Evolutionary conservation across 2,329 filamentous ascomycete species (phyloP), one percentile per base, ranked within the genome.

Genomic region (Fusarium acutatum): DNA sequence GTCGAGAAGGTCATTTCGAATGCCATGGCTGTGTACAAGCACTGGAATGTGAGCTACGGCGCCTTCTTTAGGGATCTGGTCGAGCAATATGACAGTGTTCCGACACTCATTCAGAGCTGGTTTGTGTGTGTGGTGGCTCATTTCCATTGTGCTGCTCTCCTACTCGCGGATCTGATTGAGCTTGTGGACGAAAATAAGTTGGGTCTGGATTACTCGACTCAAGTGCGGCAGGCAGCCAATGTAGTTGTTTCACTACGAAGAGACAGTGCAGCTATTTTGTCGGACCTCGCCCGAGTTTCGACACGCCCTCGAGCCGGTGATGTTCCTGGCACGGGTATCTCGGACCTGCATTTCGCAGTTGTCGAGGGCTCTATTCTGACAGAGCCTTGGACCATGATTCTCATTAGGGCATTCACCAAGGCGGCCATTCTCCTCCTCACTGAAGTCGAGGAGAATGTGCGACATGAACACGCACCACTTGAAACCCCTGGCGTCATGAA

Each of bases 301-400:
- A 84, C 84, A 47, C 82, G 80, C 9, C 80, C 80, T 8, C 76
- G 71, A 53, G 73, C 70, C 44, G 73, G 75, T 4, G 75, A 78
- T 58, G 52, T 78, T 37, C 76, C 76, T 8, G 76, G 76, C 12
- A 72, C 72, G 8, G 75, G 76, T 34, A 60, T 74, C 47, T 71
- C 73, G 5, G 84, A 86, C 28, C 87, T 88, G 60, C 88, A 89
- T 75, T 85, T 86, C 63, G 87, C 87, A 2, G 82, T 89, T 30
- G 87, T 84, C 46, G 83, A 88, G 65, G 87, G 86, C 6, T 86
- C 88, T 3, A 81, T 91, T n/a, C 76, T 91, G 62, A 89, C 88
- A 2, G 88, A 90, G 71, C 89, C 89, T 6, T 90, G 88, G 88
- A 89, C 88, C 3, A 85, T 86, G 43, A 84, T 90, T 6, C 79